Evolutionary conservation across 805 yeast genomes (phyloP).

Genomic region (Lipomyces chichibuensis): DNA sequence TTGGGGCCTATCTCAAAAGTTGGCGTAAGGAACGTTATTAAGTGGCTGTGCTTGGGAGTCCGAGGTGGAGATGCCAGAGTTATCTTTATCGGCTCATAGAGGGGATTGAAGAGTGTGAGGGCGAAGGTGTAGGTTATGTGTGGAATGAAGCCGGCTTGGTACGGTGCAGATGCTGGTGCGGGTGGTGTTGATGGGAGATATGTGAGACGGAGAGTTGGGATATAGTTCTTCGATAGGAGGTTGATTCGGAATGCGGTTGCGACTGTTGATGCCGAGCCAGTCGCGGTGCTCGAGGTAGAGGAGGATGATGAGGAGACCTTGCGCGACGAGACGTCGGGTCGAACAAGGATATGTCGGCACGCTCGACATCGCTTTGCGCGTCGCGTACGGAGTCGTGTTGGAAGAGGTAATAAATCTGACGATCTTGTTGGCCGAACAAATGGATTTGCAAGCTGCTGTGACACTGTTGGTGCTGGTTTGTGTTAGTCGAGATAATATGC

Average conservation of each 20-base stretch:
- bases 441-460: slow-evolving; percentile 14
- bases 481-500: background rate
- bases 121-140: slow-evolving; percentile 28
- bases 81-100: slow-evolving; percentile 17
- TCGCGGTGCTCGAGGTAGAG: background rate
- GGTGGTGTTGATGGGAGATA: slow-evolving; percentile 9
- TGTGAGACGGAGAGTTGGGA: slow-evolving; percentile 29
- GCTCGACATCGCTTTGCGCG: slow-evolving; percentile 41
- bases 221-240: slow-evolving; percentile 19
- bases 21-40: slow-evolving; percentile 27
- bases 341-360: slow-evolving; percentile 42
- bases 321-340: slow-evolving; percentile 41
- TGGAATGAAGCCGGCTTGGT: slow-evolving; percentile 15
- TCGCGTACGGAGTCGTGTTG: slow-evolving; percentile 40
- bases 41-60: slow-evolving; percentile 24
- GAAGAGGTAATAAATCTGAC: slow-evolving; percentile 36
- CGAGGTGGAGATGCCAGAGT: slow-evolving; percentile 29
- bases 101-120: slow-evolving; percentile 31
- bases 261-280: slow-evolving; percentile 12
- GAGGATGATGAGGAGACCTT: slow-evolving; percentile 5
- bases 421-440: background rate
- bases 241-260: slow-evolving; percentile 27
- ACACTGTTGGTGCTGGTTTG: slow-evolving; percentile 5
- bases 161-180: slow-evolving; percentile 3
- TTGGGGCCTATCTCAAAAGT: slow-evolving; percentile 29